Evolutionary conservation across 1,139 yeast genomes (phyloP).

Genomic region (Suhomyces chickasaworum): DNA sequence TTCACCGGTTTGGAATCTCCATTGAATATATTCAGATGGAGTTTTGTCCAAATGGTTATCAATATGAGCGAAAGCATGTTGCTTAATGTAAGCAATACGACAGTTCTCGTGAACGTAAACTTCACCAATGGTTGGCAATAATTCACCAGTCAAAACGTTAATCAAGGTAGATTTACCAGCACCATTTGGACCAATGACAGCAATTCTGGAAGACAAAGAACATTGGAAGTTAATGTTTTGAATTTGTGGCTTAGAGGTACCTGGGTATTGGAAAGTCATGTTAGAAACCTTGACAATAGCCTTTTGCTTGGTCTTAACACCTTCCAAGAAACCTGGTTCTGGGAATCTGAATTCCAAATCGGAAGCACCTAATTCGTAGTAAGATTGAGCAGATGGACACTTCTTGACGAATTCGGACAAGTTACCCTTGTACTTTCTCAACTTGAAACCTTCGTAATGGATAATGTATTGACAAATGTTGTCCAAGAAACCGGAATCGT

Average conservation of each 20-base stretch:
- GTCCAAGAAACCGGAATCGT: conserved; percentile 99
- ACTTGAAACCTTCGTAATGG: conserved; percentile 99
- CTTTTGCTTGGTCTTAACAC: conserved; percentile 99
- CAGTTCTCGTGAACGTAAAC: conserved; percentile 99
- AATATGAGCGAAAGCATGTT: conserved; percentile 99
- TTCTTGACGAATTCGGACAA: conserved; percentile 96
- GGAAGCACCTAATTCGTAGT: conserved; percentile 98
- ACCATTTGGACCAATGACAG: conserved; percentile 99
- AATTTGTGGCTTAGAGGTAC: conserved; percentile 95
- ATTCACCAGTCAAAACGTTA: conserved; percentile 98
- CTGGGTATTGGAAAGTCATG: conserved; percentile 99
- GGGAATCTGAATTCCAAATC: conserved; percentile 97
- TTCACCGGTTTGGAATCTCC: conserved; percentile 99
- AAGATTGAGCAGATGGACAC: conserved; percentile 98
- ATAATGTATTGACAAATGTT: conserved; percentile 96
- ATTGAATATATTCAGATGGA: conserved; percentile 99
- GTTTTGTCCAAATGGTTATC: conserved; percentile 99
- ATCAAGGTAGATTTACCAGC: conserved; percentile 99
- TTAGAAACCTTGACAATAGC: conserved; percentile 96
- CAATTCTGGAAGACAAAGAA: conserved; percentile 98
- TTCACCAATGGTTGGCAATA: conserved; percentile 96
- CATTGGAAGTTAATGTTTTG: conserved; percentile 92
- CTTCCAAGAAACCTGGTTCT: conserved; percentile 99
- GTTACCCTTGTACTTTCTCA: conserved; percentile 99
- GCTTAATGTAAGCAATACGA: conserved; percentile 99